These are phyloP conservation scores for Termitomyces sp. DNA, from an alignment of 768 basidiomycete species.

Conservation along the genomic window DNA sequence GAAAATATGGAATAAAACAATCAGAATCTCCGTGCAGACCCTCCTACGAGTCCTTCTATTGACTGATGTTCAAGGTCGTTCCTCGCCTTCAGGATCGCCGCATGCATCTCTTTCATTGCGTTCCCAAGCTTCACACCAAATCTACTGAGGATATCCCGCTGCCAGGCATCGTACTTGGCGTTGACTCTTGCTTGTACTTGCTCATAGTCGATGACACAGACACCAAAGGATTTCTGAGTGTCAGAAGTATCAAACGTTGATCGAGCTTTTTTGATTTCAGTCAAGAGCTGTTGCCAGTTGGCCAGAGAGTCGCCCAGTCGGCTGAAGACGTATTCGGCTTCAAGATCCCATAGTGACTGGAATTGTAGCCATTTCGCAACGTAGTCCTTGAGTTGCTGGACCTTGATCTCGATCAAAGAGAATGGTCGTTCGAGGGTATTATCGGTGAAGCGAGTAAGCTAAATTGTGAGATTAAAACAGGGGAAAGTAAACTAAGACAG, in stretches of 20 bases:
- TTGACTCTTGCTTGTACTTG: constrained; percentile 97
- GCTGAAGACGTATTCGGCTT: constrained; percentile 94
- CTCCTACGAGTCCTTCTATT: constrained; percentile 83
- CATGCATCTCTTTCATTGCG: constrained; percentile 98
- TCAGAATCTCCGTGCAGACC: constrained; percentile 49
- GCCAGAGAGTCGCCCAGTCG: constrained; percentile 92
- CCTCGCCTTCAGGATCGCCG: constrained; percentile 86
- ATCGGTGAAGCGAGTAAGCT: constrained; percentile 77
- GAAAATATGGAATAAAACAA: constrained; percentile 5
- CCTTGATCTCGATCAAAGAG: constrained; percentile 81
- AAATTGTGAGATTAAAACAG: background rate
- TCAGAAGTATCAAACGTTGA: constrained; percentile 97
- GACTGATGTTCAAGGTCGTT: constrained; percentile 96
- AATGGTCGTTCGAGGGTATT: constrained; percentile 80
- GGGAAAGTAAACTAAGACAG: background rate
- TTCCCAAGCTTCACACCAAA: constrained; percentile 93
- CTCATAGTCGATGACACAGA: constrained; percentile 95
- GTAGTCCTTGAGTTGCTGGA: constrained; percentile 84
- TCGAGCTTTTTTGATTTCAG: constrained; percentile 95
- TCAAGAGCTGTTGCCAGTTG: constrained; percentile 93
- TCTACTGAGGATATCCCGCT: constrained; percentile 87
- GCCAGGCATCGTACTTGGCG: constrained; percentile 98
- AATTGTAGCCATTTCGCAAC: constrained; percentile 98
- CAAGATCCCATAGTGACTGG: constrained; percentile 98
- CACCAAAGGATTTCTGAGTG: constrained; percentile 87